Evolutionary conservation across 805 yeast genomes (phyloP), one percentile per base, ranked within the genome.

Genomic region (Wickerhamiella lipophila): DNA sequence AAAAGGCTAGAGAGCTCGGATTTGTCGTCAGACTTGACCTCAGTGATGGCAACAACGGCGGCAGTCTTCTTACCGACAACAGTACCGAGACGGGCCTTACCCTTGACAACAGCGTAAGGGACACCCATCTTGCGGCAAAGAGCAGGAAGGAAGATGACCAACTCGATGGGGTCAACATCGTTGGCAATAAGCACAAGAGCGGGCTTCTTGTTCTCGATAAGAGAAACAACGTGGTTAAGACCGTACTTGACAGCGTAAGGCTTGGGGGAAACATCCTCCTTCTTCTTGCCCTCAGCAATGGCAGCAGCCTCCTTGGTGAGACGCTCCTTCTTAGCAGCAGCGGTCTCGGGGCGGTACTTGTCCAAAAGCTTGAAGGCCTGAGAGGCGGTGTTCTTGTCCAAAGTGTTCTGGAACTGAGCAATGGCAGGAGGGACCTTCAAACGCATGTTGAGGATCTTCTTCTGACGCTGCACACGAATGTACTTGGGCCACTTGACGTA

Each of bases 401-500:
- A 78, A 66, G 87, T 81, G 75, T 83, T 75, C 68, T 86, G 87
- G 81, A 89, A 89, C 77, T 89, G 98, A 59, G 97, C 79, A 68
- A 89, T 81, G 59, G 97, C 83, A 68, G 98, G 98, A 62, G 98
- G 98, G 69, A 89, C 98, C 83, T 92, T 89, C 69, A 89, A 79
- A 82, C 98, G 88, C 73, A 88, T 71, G 64, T 81, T 75, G 71
- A 89, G 78, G 71, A 89, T 83, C 81, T 89, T 89, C 83, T 82
- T 92, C 76, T 92, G 97, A 80, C 98, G 88, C 78, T 89, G 98
- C 63, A 92, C 77, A 76, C 95, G 85, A 62, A 89, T 94, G 71
- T 89, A 87, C 74, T 83, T 92, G 69, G 98, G 98, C 98, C 98
- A 92, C 75, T 83, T 92, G 68, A 89, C 97, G 71, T 84, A 88